Conservation (phyloP, 495 filamentous ascomycete genomes). For the Penicillium alfredii region DNA sequence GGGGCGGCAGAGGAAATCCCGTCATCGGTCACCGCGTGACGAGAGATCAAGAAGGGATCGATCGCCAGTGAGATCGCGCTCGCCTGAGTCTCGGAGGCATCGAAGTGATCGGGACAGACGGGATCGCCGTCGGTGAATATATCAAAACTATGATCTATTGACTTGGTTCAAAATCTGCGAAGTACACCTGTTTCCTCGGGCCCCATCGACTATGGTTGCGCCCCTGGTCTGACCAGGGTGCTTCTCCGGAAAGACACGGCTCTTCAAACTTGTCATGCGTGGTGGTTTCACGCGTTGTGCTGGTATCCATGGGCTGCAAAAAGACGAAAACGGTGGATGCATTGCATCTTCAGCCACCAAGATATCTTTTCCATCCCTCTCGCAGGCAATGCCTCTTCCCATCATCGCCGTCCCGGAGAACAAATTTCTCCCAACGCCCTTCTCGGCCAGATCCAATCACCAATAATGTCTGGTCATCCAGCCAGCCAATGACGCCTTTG, state of each 20-base stretch:
- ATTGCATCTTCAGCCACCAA: conserved; percentile 42
- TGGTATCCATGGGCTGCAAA: too few species aligned
- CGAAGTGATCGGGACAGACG: conserved; percentile 30
- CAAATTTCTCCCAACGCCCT: conserved; percentile 79
- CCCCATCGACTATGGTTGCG: too few species aligned
- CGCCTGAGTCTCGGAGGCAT: conserved; percentile 28
- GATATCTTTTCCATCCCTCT: conserved; percentile 79
- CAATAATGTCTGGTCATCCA: conserved; percentile 58
- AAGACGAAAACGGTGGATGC: too few species aligned
- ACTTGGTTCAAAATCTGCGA: too few species aligned
- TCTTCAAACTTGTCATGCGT: too few species aligned
- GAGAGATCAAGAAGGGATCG: conserved; percentile 23
- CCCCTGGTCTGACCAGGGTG: too few species aligned
- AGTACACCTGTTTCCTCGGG: too few species aligned
- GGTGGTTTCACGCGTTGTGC: too few species aligned
- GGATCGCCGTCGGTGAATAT: conserved; percentile 31
- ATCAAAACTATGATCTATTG: not conserved
- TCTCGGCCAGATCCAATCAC: conserved; percentile 79
- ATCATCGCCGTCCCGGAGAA: conserved; percentile 56
- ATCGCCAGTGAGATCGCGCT: conserved; percentile 28
- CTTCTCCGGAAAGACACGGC: too few species aligned
- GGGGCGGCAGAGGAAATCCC: conserved; percentile 25
- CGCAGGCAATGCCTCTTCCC: conserved; percentile 55
- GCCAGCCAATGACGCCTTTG: conserved; percentile 77
- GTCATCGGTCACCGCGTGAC: conserved; percentile 24